phyloP scores from a whole-genome alignment of 129 eudicot genomes.

The Centella asiatica region DNA sequence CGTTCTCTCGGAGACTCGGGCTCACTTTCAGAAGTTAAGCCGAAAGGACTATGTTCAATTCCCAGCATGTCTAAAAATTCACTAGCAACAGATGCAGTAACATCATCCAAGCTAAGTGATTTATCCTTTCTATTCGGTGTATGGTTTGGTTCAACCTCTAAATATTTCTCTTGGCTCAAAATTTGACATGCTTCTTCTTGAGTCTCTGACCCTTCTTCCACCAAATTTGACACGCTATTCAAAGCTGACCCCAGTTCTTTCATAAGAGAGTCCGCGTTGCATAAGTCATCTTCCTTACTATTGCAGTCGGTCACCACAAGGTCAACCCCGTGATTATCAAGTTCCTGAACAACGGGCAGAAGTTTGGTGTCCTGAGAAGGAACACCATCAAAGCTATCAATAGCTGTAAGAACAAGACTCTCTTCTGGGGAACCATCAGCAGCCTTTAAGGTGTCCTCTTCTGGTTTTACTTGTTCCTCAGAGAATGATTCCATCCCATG shows the following conservation, averaged over 20 bases:
- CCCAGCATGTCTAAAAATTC: constrained; percentile 80
- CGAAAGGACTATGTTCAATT: constrained; percentile 60
- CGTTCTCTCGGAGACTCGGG: constrained; percentile 93
- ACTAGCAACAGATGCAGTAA: constrained; percentile 49
- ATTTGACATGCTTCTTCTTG: constrained; percentile 44
- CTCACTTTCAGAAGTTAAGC: constrained; percentile 65
- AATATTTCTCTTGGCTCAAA: constrained; percentile 18
- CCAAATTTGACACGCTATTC: constrained; percentile 33
- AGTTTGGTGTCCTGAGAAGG: background rate
- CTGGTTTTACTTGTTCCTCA: constrained; percentile 25
- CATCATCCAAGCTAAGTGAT: constrained; percentile 53
- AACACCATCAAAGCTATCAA: background rate
- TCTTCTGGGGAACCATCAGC: constrained; percentile 22
- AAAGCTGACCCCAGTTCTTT: constrained; percentile 68
- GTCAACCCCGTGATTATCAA: constrained; percentile 25
- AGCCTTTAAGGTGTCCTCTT: constrained; percentile 15
- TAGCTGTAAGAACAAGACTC: background rate
- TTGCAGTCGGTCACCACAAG: constrained; percentile 21
- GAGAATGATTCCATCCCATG: constrained; percentile 35
- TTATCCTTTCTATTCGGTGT: constrained; percentile 28
- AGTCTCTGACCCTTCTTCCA: constrained; percentile 51
- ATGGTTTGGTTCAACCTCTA: constrained; percentile 27
- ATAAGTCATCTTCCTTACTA: constrained; percentile 22
- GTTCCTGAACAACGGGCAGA: constrained; percentile 16
- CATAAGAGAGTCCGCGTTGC: constrained; percentile 50